Percentiles rank a stretch among this genome's conserved stretches.
Evolutionary conservation across 2,329 filamentous ascomycete species (phyloP).

Genomic region (Aspergillus flavus): DNA sequence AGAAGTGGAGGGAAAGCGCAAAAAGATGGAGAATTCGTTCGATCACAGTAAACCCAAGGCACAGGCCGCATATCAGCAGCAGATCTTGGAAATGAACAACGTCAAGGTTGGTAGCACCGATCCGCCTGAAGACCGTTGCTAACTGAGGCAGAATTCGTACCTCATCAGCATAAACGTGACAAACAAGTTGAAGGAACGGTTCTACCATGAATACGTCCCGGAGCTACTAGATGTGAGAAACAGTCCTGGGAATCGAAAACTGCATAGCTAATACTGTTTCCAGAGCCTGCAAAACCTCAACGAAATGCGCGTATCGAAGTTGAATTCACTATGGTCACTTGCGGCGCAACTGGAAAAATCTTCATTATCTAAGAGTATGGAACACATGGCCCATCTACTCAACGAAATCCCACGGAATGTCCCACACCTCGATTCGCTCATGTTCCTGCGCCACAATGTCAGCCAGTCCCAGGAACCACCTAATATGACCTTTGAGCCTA

Average conservation of each 20-base stretch:
- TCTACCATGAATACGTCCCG: constrained; percentile 95
- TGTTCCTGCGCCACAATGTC: constrained; percentile 95
- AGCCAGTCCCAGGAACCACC: constrained; percentile 78
- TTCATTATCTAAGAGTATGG: constrained; percentile 74
- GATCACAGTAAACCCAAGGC: constrained; percentile 85
- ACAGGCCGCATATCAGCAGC: constrained; percentile 87
- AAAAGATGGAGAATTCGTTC: constrained; percentile 92
- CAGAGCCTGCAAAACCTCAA: constrained; percentile 82
- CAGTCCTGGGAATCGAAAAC: background rate
- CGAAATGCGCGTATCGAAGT: constrained; percentile 79
- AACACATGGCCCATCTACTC: constrained; percentile 71
- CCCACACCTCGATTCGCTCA: constrained; percentile 89
- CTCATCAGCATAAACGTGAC: constrained; percentile 94
- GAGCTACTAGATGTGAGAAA: constrained; percentile 79
- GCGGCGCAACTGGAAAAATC: constrained; percentile 78
- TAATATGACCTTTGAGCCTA: constrained; percentile 87
- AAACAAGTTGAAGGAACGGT: constrained; percentile 96
- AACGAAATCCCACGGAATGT: constrained; percentile 85
- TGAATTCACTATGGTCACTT: constrained; percentile 83
- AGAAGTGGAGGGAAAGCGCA: constrained; percentile 90
- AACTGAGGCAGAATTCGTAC: constrained; percentile 74
- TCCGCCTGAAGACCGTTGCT: constrained; percentile 22
- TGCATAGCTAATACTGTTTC: constrained; percentile 8
- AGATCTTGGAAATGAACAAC: constrained; percentile 94
- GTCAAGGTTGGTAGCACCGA: constrained; percentile 60